Evolutionary conservation across 352 stramenopile species (phyloP), one percentile per base, ranked within the genome.

Genomic region (Pythium scleroteichum): DNA sequence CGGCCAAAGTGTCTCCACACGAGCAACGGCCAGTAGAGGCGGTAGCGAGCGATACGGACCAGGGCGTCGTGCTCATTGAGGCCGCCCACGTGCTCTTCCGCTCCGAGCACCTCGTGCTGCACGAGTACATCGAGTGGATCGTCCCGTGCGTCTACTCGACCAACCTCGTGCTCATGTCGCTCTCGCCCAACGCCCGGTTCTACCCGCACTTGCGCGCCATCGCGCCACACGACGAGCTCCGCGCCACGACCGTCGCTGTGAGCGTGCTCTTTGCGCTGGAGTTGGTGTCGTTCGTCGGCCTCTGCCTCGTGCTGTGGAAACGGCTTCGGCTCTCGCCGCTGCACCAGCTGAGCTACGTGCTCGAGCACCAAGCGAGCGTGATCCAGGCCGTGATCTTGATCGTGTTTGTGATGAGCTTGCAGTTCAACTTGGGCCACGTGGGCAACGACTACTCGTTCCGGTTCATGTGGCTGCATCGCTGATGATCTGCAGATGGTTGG

Each of bases 261-360:
- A 13, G 40, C 10, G 16, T 48, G 7, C 59, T 68, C 26, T 54
- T 51, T 3, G 19, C 32, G 8, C 53, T 74, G 2, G 67, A 68
- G 42, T 22, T 62, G 14, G 17, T 44, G 19, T 66, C 63, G 33
- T 64, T 66, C 14, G 23, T 62, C 23, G n/a, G 17, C 8, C 40
- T 74, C 17, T 26, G 46, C 39, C 9, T 55, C 16, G 20, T 65
- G 19, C 23, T 69, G 7, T 22, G 19, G n/a, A 29, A 38, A 1
- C 33, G 33, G 5, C 53, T 74, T 13, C 19, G 14, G 5, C 59
- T 65, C 41, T 65, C 49, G 14, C 58, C 58, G 22, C 50, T 59
- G 7, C 75, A 79, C 24, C 68, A 79, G 23, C 42, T 85, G 4
- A 72, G 58, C 22, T 87, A 82, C 45, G 77, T 84, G 23, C 48